Base-by-base conservation (phyloP, 768 basidiomycete species). In the Psilocybe azurescens region DNA sequence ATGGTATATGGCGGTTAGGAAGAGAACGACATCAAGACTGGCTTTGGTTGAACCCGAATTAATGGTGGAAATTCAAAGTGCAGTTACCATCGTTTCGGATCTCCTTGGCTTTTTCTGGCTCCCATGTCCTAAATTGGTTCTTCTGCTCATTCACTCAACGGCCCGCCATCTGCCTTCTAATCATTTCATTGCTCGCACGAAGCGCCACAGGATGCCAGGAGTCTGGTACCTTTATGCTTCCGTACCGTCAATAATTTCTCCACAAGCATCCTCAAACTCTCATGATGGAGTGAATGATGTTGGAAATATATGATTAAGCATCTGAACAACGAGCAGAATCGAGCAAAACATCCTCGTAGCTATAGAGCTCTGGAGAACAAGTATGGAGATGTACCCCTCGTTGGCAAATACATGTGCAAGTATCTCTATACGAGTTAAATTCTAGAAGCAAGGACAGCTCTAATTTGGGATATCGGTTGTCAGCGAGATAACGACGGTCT, bases 1-100 rank as follows among this genome's bases (percentile, higher is more conserved):
- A 56, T 61, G 61, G 60, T 54, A 62, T 60, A 54, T 49, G 65
- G 52, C 58, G 47, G 67, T 60, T 51, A 53, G 46, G 32, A 24
- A 41, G 47, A 54, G 36, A 28, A 24, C 59, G 47, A 59, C 53
- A 67, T 64, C 30, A 38, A 65, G 56, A 24, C 24, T 24, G 24
- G 54, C 54, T 53, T 38, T 60, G 55, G 63, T 62, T 44, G 41
- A 44, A 44, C 41, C 58, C 64, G 59, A 65, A 54, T 50, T 38
- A 59, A 29, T 39, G 62, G 63, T 66, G 65, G 62, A 61, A 63
- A 63, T 61, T 63, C 41, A 50, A 60, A 56, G 33, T 44, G 60
- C 53, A 60, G 68, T 69, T 71, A 71, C 70, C 70, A 65, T 69
- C 65, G 62, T 71, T 66, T 68, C 65, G 70, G 70, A 57, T 69